These are phyloP conservation scores for Myxozyma udenii DNA, from an alignment of 805 yeast genomes.

Conservation along the genomic window DNA sequence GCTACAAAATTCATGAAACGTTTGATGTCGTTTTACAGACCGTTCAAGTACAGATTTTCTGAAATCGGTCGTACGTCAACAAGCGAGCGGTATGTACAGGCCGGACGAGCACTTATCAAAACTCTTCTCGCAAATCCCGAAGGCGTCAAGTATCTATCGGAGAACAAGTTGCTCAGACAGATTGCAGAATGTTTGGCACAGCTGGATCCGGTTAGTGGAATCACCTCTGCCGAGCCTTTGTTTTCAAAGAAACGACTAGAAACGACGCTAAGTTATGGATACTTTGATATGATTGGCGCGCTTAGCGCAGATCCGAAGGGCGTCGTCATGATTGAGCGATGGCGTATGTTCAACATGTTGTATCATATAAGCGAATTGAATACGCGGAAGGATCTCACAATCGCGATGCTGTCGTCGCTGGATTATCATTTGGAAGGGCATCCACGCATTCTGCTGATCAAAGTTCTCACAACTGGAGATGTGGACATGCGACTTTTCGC, in stretches of 20 bases:
- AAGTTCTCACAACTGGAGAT: constrained; percentile 59
- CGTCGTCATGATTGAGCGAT: constrained; percentile 62
- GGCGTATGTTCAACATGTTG: constrained; percentile 81
- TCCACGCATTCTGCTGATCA: constrained; percentile 61
- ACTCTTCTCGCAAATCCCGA: constrained; percentile 58
- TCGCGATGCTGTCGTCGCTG: constrained; percentile 57
- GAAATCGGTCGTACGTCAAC: constrained; percentile 49
- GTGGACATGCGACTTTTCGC: constrained; percentile 54
- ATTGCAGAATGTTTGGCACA: constrained; percentile 86
- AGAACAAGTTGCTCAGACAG: constrained; percentile 80
- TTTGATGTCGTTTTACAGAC: constrained; percentile 80
- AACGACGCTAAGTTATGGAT: constrained; percentile 68
- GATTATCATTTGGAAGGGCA: constrained; percentile 62
- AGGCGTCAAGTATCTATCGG: constrained; percentile 64
- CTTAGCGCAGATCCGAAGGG: constrained; percentile 63
- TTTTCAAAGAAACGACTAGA: constrained; percentile 59
- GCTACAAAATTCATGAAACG: constrained; percentile 85
- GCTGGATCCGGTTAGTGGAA: constrained; percentile 74
- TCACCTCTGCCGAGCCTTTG: constrained; percentile 68
- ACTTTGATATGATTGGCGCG: constrained; percentile 73
- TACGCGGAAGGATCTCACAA: constrained; percentile 55
- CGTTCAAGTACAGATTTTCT: constrained; percentile 81
- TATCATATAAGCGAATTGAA: constrained; percentile 62
- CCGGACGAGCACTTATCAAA: constrained; percentile 73
- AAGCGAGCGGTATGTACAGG: constrained; percentile 57